Conservation (phyloP, 163 green algal species). For the Chlorella variabilis region DNA sequence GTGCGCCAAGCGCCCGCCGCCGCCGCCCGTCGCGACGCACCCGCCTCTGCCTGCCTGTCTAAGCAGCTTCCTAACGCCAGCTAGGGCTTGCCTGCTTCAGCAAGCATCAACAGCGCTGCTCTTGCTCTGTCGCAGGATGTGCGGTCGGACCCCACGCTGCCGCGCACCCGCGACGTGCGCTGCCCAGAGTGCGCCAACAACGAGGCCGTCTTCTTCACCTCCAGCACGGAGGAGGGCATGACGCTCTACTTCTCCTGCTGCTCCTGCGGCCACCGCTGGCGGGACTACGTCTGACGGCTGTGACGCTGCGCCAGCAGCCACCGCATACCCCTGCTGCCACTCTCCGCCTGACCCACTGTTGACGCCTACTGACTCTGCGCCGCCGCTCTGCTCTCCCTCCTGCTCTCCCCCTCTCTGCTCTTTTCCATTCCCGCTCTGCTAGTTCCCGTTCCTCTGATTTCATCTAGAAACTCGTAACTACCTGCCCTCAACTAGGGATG, state of each 20-base stretch:
- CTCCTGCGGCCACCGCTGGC: slow-evolving; percentile 78
- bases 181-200: slow-evolving; percentile 85
- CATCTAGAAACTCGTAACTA: too few relatives aligned
- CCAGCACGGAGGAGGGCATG: slow-evolving; percentile 87
- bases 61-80: too few relatives aligned
- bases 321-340: too few relatives aligned
- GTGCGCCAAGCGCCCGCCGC: neutral
- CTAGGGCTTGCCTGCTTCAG: neutral
- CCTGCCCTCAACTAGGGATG: too few relatives aligned
- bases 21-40: too few relatives aligned
- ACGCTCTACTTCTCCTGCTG: slow-evolving; percentile 92
- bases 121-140: slow-evolving; percentile 72
- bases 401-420: neutral
- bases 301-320: too few relatives aligned
- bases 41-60: neutral
- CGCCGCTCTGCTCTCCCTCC: neutral
- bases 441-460: too few relatives aligned
- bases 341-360: too few relatives aligned
- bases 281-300: slow-evolving; percentile 76
- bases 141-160: slow-evolving; percentile 86
- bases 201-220: slow-evolving; percentile 90
- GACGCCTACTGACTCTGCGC: neutral
- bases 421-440: neutral
- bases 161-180: slow-evolving; percentile 80
- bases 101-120: neutral